Conservation (phyloP, 2,329 filamentous ascomycete genomes). For the Aspergillus persii region DNA sequence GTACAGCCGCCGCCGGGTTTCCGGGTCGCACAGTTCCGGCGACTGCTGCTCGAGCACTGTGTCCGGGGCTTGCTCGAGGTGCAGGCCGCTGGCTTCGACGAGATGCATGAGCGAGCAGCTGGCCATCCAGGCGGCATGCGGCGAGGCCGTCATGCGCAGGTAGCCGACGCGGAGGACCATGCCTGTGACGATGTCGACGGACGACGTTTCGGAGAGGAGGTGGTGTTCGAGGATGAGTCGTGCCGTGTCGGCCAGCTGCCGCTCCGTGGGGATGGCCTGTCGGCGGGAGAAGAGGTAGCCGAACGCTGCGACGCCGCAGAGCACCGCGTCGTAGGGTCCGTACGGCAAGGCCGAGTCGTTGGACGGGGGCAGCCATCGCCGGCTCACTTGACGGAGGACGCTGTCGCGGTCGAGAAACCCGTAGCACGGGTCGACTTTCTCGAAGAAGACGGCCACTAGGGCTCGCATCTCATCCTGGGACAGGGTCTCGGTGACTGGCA, state of each 20-base stretch:
- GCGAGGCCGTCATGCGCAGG: constrained; percentile 53
- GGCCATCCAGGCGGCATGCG: constrained; percentile 55
- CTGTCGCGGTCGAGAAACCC: constrained; percentile 44
- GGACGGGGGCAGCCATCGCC: constrained; percentile 24
- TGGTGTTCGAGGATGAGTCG: constrained; percentile 46
- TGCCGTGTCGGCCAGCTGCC: constrained; percentile 48
- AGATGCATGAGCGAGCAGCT: constrained; percentile 59
- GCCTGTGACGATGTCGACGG: constrained; percentile 32
- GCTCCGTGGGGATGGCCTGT: constrained; percentile 43
- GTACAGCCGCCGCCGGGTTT: constrained; percentile 46
- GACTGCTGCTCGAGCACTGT: constrained; percentile 11
- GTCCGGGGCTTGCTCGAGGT: constrained; percentile 26
- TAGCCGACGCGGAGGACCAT: constrained; percentile 57
- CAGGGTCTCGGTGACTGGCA: constrained; percentile 48
- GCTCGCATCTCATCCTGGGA: constrained; percentile 49
- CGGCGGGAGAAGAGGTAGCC: constrained; percentile 52
- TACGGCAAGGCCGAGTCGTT: constrained; percentile 15
- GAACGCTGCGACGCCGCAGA: constrained; percentile 57
- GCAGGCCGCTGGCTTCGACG: constrained; percentile 50
- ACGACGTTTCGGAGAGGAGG: constrained; percentile 24
- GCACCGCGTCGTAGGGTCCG: constrained; percentile 46
- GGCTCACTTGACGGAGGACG: constrained; percentile 29
- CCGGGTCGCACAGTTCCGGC: constrained; percentile 25
- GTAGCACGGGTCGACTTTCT: constrained; percentile 54
- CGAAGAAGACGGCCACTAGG: constrained; percentile 51